Conservation (phyloP, 169 alveolate genomes). For the Cryptosporidium parvum region DNA sequence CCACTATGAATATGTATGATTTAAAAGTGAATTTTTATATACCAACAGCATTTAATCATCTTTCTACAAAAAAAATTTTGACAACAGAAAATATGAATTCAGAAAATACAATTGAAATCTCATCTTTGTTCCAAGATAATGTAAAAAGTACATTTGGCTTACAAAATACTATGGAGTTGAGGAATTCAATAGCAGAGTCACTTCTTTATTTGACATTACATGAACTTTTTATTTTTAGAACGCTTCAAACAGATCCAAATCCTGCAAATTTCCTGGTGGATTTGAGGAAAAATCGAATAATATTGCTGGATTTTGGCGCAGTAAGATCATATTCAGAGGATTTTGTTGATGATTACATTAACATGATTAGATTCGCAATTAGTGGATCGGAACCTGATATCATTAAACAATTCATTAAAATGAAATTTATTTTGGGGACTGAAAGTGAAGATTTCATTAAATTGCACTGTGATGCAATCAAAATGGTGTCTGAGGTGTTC, state of each 20-base stretch:
- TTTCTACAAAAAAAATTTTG: conserved; percentile 74
- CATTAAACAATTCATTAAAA: conserved; percentile 76
- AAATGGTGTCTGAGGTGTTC: conserved; percentile 76
- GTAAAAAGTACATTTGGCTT: conserved; percentile 42
- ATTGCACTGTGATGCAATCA: conserved; percentile 86
- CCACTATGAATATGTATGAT: conserved; percentile 55
- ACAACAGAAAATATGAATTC: conserved; percentile 62
- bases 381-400: conserved; percentile 72
- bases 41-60: conserved; percentile 13
- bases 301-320: conserved; percentile 91
- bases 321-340: conserved; percentile 81
- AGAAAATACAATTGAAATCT: background rate
- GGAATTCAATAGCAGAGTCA: conserved; percentile 87
- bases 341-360: conserved; percentile 85
- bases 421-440: conserved; percentile 86
- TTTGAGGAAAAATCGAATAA: conserved; percentile 80
- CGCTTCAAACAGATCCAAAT: conserved; percentile 92
- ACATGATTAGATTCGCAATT: conserved; percentile 86
- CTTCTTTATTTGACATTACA: conserved; percentile 85
- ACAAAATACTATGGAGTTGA: conserved; percentile 47
- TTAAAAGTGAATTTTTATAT: conserved; percentile 67
- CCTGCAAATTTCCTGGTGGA: conserved; percentile 91
- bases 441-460: conserved; percentile 86
- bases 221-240: conserved; percentile 88
- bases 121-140: conserved; percentile 63